A percentile compares a stretch with the other conserved stretches of the same genome.
These are phyloP conservation scores for Chiua virens DNA, from an alignment of 768 basidiomycete species.

Conservation along the genomic window DNA sequence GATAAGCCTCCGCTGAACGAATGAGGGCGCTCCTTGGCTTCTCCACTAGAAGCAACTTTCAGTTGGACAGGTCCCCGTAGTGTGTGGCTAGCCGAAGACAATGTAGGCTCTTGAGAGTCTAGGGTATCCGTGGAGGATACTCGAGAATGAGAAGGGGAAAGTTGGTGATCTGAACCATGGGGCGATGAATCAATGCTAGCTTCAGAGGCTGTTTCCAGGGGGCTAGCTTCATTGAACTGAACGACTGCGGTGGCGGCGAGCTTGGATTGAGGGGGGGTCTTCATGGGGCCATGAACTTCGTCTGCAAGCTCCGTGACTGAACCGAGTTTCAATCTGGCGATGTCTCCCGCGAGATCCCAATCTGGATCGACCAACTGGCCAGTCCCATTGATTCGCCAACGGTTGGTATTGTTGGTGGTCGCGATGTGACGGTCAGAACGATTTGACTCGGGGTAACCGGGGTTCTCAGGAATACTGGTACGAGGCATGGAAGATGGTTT, in stretches of 20 bases:
- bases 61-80: conserved; percentile 54
- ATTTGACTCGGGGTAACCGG: conserved; percentile 22
- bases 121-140: conserved; percentile 82
- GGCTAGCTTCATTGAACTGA: conserved; percentile 65
- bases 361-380: conserved; percentile 63
- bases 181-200: conserved; percentile 75
- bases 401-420: conserved; percentile 38
- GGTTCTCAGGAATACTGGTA: conserved; percentile 31
- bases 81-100: conserved; percentile 55
- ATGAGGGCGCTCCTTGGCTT: conserved; percentile 75
- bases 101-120: conserved; percentile 54
- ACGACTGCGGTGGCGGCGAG: conserved; percentile 49
- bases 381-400: conserved; percentile 64
- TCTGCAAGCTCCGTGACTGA: conserved; percentile 52
- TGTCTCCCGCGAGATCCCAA: conserved; percentile 75
- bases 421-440: conserved; percentile 41
- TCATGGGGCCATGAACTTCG: conserved; percentile 51
- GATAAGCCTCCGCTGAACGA: conserved; percentile 81
- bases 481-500: conserved; percentile 50
- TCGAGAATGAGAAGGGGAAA: conserved; percentile 70
- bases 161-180: conserved; percentile 63
- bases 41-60: conserved; percentile 50
- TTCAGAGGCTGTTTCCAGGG: conserved; percentile 70
- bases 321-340: conserved; percentile 69
- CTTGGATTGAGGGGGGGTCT: conserved; percentile 69